phyloP scores from a whole-genome alignment of 495 filamentous ascomycete species.

The Pyronema omphalodes region DNA sequence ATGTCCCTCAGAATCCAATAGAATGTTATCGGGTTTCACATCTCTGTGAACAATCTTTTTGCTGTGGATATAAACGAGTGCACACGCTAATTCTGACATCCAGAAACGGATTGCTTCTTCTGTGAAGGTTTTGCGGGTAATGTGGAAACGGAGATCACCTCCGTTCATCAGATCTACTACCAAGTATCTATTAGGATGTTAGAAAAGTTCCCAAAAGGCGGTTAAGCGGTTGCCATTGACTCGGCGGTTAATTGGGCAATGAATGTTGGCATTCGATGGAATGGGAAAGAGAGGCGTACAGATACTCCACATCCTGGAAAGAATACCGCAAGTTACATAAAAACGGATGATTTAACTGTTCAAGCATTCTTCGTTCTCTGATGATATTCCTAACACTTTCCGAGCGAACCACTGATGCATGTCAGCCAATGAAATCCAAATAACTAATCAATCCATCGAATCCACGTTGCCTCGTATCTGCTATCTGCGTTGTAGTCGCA shows the following conservation, averaged over 20 bases:
- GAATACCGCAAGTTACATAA: conserved; percentile 97
- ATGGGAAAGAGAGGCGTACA: conserved; percentile 42
- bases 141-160: conserved; percentile 92
- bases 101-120: conserved; percentile 94
- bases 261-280: background rate
- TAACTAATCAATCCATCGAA: too few species aligned
- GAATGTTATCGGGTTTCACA: conserved; percentile 91
- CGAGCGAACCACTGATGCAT: conserved; percentile 63
- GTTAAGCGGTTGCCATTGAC: background rate
- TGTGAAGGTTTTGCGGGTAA: conserved; percentile 92
- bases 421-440: too few species aligned
- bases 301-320: conserved; percentile 97
- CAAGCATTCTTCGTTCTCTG: conserved; percentile 88
- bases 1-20: conserved; percentile 85
- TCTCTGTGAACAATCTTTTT: conserved; percentile 93
- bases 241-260: too few species aligned
- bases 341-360: conserved; percentile 93
- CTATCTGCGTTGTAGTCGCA: too few species aligned
- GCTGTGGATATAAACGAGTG: conserved; percentile 72
- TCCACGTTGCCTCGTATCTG: too few species aligned
- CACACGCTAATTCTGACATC: conserved; percentile 87
- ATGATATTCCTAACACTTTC: conserved; percentile 98
- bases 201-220: background rate
- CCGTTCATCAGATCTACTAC: conserved; percentile 98
- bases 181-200: conserved; percentile 49